Evolutionary conservation across 306 rosid genomes (phyloP).

Genomic region (Quercus ilex): DNA sequence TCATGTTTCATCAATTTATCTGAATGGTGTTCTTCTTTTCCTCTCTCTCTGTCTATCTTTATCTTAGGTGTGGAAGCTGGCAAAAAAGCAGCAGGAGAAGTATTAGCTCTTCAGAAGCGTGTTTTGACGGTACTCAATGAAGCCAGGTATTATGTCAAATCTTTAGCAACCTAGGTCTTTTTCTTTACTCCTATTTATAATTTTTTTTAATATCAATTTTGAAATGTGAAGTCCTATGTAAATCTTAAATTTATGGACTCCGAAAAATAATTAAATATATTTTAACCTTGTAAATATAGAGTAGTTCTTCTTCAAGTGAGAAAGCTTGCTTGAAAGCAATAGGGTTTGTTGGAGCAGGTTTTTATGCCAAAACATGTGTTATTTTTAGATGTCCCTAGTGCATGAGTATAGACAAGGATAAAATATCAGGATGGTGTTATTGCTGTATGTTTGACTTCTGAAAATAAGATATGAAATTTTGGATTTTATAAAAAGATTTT

Average conservation of each 20-base stretch:
- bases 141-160: constrained; percentile 55
- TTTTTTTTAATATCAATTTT: neutral
- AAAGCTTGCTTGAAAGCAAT: neutral
- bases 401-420: neutral
- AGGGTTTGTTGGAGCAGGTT: neutral
- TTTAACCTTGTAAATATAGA: neutral
- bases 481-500: neutral
- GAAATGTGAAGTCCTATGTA: neutral
- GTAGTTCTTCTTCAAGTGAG: neutral
- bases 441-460: neutral
- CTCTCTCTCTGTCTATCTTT: constrained; percentile 1
- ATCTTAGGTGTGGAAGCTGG: constrained; percentile 90
- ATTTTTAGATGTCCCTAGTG: neutral
- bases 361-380: neutral
- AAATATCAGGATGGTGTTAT: neutral
- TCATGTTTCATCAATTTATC: neutral
- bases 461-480: no score
- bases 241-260: neutral
- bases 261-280: neutral
- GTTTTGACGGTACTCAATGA: constrained; percentile 82
- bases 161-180: neutral
- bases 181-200: neutral
- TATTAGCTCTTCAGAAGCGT: constrained; percentile 90
- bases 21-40: neutral
- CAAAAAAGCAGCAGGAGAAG: constrained; percentile 90